Conservation (phyloP, 371 early-diverging fungal genomes). For the Mortierella sp. region DNA sequence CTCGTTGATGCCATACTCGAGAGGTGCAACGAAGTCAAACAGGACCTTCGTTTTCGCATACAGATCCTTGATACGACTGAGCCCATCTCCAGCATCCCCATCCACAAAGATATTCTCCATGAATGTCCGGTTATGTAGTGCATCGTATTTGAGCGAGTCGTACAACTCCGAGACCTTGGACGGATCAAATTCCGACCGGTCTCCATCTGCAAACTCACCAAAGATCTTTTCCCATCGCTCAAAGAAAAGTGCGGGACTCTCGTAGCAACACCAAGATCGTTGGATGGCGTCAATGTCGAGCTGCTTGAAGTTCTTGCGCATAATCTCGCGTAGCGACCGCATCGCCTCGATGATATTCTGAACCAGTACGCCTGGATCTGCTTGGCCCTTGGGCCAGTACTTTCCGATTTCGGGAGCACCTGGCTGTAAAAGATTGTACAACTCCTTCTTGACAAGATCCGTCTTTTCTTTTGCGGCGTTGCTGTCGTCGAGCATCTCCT, state of each 20-base stretch:
- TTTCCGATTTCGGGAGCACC: slow-evolving; percentile 57
- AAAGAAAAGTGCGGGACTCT: slow-evolving; percentile 77
- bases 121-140: slow-evolving; percentile 92
- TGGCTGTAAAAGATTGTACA: slow-evolving; percentile 65
- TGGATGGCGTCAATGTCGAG: slow-evolving; percentile 70
- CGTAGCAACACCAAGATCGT: slow-evolving; percentile 84
- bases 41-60: slow-evolving; percentile 85
- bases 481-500: slow-evolving; percentile 95
- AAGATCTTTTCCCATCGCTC: slow-evolving; percentile 98
- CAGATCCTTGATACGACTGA: slow-evolving; percentile 64
- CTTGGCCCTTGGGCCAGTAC: slow-evolving; percentile 67
- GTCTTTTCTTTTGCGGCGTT: slow-evolving; percentile 94
- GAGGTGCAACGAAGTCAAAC: slow-evolving; percentile 94
- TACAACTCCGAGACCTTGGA: slow-evolving; percentile 94
- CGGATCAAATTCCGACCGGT: slow-evolving; percentile 74
- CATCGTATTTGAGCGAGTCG: slow-evolving; percentile 96
- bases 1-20: slow-evolving; percentile 91
- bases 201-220: slow-evolving; percentile 84
- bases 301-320: slow-evolving; percentile 81
- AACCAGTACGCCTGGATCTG: slow-evolving; percentile 74
- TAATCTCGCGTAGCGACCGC: slow-evolving; percentile 72
- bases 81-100: slow-evolving; percentile 29
- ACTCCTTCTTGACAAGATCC: slow-evolving; percentile 84
- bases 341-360: slow-evolving; percentile 78
- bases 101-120: slow-evolving; percentile 75